Evolutionary conservation across 2,329 filamentous ascomycete species (phyloP), one percentile per base, ranked within the genome.

Genomic region (Aspergillus alliaceus): DNA sequence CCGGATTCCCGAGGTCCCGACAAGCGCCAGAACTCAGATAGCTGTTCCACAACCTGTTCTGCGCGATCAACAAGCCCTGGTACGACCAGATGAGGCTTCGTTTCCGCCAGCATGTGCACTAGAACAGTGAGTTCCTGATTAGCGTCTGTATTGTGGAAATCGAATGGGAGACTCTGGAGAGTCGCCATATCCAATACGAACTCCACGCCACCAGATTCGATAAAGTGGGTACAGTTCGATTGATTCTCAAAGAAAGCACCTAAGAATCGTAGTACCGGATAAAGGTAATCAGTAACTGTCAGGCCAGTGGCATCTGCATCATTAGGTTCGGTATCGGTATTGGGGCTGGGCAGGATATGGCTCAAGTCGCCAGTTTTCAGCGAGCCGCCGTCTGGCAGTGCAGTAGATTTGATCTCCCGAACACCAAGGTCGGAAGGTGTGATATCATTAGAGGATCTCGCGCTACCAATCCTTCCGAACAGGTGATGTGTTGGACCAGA

Each of bases 151-250:
- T 89, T 87, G 37, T 87, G 83, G 68, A 90, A 88, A 67, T 90
- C 84, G 64, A 87, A 86, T 1, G 91, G 86, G 47, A 98, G 81
- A 70, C 91, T 93, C 5, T 91, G 89, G 29, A 93, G 85, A 53
- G 90, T 90, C 39, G 89, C 89, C 54, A 97, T 85, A 69, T 97
- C 91, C 53, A 99, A 80, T 20, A 98, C 80, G 51, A 89, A 82
- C 72, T 97, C 91, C 24, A 93, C 86, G 6, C 91, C 95, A 56
- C 92, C 91, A 50, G 84, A 83, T 54, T 90, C 85, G 60, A 95
- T 86, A 68, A 97, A 93, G 24, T 84, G 83, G 18, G 81, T 78
- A 72, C 90, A 93, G 65, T 96, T 83, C 32, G 81, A 81, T 56
- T 84, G 81, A 67, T 96, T 96, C 60, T 85, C 84, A 58, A 95